Evolutionary conservation across 2,329 filamentous ascomycete genomes (phyloP).

Genomic region (Sclerotinia glacialis): DNA sequence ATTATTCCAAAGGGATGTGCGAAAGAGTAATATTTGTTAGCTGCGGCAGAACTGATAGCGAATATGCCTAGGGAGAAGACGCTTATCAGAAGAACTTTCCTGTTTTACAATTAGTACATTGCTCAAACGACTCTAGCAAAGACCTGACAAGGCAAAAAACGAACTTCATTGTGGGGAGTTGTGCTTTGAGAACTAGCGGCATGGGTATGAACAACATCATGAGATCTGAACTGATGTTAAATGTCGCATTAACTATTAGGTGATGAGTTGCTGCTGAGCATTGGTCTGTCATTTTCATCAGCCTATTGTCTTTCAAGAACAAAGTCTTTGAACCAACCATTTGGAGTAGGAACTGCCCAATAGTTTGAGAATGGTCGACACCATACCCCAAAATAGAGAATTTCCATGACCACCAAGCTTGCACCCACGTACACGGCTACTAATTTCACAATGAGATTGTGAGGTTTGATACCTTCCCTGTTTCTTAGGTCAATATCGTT

Average conservation of each 20-base stretch:
- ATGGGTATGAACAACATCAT: constrained; percentile 58
- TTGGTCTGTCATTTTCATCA: constrained; percentile 44
- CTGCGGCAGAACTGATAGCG: constrained; percentile 50
- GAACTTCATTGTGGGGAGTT: constrained; percentile 41
- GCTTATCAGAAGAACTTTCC: constrained; percentile 51
- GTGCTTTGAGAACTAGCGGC: constrained; percentile 47
- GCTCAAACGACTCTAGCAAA: neutral
- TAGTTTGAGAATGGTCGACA: constrained; percentile 56
- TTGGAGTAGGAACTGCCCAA: constrained; percentile 54
- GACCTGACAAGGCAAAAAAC: constrained; percentile 43
- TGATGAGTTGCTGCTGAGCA: constrained; percentile 57
- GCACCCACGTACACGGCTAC: constrained; percentile 48
- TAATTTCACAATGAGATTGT: constrained; percentile 49
- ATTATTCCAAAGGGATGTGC: constrained; percentile 38
- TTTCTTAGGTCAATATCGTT: neutral
- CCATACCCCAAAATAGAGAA: constrained; percentile 51
- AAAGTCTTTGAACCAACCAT: constrained; percentile 41
- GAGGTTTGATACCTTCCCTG: constrained; percentile 26
- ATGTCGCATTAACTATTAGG: constrained; percentile 55
- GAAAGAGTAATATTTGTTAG: constrained; percentile 50
- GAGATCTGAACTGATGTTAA: constrained; percentile 60
- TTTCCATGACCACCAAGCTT: constrained; percentile 52
- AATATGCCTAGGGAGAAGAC: constrained; percentile 49
- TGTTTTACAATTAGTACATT: neutral
- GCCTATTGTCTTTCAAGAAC: neutral